phyloP scores from a whole-genome alignment of 148 eudicot species.

The Nepenthes gracilis region DNA sequence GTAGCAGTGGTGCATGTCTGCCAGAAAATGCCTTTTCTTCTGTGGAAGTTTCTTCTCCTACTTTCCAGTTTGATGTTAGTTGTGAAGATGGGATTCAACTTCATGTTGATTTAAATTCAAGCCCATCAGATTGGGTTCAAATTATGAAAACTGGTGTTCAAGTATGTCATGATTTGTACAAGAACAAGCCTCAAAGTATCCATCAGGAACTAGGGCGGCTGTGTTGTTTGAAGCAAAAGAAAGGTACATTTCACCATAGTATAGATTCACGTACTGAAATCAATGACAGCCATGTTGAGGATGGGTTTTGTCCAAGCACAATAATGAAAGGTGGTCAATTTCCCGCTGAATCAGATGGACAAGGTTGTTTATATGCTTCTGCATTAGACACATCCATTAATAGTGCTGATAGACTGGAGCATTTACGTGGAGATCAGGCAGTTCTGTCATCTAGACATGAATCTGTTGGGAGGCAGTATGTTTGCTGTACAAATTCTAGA shows the following conservation, averaged over 20 bases:
- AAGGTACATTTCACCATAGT: constrained; percentile 8
- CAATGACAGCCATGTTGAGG: constrained; percentile 11
- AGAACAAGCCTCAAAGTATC: constrained; percentile 20
- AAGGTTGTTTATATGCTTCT: constrained; percentile 8
- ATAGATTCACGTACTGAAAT: constrained; percentile 13
- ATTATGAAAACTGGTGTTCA: constrained; percentile 23
- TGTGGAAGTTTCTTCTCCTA: constrained; percentile 14
- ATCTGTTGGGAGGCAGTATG: constrained; percentile 5
- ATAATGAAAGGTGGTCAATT: constrained; percentile 5
- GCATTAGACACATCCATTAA: constrained; percentile 3
- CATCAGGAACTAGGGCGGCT: constrained; percentile 19
- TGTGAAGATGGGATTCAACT: constrained; percentile 41
- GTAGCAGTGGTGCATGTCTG: constrained; percentile 13
- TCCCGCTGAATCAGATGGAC: constrained; percentile 14
- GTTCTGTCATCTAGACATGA: constrained; percentile 7
- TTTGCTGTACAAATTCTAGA: constrained; percentile 12
- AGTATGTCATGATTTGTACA: constrained; percentile 9
- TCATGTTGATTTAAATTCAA: constrained; percentile 43
- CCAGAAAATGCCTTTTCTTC: constrained; percentile 22
- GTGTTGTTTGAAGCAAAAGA: constrained; percentile 8
- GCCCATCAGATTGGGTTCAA: constrained; percentile 29
- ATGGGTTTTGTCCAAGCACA: constrained; percentile 14
- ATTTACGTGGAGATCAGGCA: constrained; percentile 9
- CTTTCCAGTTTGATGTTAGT: constrained; percentile 27
- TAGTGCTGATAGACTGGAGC: constrained; percentile 4